These are phyloP conservation scores for Xylaria sp. DNA, from an alignment of 2,329 filamentous ascomycete genomes.

Conservation along the genomic window DNA sequence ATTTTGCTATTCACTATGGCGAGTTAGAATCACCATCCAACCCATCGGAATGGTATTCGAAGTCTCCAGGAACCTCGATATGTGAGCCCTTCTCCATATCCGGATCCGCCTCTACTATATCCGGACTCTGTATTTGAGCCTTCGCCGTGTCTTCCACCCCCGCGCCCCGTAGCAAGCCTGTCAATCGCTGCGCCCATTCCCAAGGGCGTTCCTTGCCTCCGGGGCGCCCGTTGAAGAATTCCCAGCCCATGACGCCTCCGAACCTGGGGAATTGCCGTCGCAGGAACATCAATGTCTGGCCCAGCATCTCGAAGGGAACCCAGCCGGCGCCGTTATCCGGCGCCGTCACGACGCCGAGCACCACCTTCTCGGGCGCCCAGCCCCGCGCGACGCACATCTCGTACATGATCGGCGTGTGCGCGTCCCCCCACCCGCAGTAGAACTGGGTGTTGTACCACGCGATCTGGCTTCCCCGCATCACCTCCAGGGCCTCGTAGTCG, in stretches of 20 bases:
- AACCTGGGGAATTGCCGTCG: slow-evolving; percentile 64
- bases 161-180: slow-evolving; percentile 38
- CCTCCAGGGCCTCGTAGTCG: slow-evolving; percentile 71
- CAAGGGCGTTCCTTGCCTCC: slow-evolving; percentile 63
- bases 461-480: slow-evolving; percentile 63
- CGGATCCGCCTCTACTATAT: slow-evolving; percentile 20
- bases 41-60: slow-evolving; percentile 36
- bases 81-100: slow-evolving; percentile 20
- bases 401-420: slow-evolving; percentile 53
- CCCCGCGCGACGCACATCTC: slow-evolving; percentile 54
- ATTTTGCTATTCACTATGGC: not conserved
- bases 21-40: slow-evolving; percentile 18
- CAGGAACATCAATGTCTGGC: slow-evolving; percentile 59
- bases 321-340: slow-evolving; percentile 69
- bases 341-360: slow-evolving; percentile 76
- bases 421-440: slow-evolving; percentile 81
- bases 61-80: slow-evolving; percentile 21
- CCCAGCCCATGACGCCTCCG: slow-evolving; percentile 85
- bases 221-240: slow-evolving; percentile 76
- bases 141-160: not conserved
- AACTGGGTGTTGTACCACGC: slow-evolving; percentile 85
- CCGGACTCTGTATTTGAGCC: not conserved
- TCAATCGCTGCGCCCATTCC: slow-evolving; percentile 74
- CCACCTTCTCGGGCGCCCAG: slow-evolving; percentile 69
- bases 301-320: slow-evolving; percentile 61